Percentiles rank a stretch among this genome's conserved stretches.
phyloP scores from a whole-genome alignment of 139 green algal genomes.

The Klebsormidium nitens region DNA sequence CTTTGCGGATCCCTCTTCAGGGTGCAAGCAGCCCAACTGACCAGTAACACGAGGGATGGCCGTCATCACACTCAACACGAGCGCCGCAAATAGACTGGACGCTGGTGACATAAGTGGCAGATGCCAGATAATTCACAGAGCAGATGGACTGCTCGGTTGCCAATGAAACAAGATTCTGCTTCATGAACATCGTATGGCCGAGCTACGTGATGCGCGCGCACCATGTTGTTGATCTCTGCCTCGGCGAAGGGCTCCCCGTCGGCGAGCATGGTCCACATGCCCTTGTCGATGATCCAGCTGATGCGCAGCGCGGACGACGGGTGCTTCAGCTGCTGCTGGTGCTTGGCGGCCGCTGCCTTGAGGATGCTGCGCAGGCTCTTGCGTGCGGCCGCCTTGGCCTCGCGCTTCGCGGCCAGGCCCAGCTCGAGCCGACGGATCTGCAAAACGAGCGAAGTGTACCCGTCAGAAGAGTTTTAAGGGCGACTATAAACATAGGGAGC shows the following conservation, averaged over 20 bases:
- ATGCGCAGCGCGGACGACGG: slow-evolving; percentile 13
- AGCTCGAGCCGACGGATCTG: slow-evolving; percentile 17
- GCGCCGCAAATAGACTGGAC: too few relatives aligned
- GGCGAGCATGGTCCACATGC: slow-evolving; percentile 6
- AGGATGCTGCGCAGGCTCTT: not conserved
- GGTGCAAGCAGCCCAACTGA: too few relatives aligned
- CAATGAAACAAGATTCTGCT: not conserved
- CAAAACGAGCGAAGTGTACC: too few relatives aligned
- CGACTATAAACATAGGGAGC: too few relatives aligned
- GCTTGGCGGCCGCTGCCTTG: slow-evolving; percentile 2
- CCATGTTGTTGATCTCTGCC: slow-evolving; percentile 11
- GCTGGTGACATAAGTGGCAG: too few relatives aligned
- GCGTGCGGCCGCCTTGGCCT: not conserved
- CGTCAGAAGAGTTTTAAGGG: too few relatives aligned
- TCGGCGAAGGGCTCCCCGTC: slow-evolving; percentile 19
- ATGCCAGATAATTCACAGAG: too few relatives aligned
- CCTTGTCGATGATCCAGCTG: slow-evolving; percentile 11
- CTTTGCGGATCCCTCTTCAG: too few relatives aligned
- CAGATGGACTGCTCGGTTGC: too few relatives aligned
- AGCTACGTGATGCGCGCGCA: not conserved
- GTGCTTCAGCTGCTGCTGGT: slow-evolving; percentile 21
- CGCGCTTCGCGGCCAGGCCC: not conserved
- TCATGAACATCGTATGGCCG: not conserved
- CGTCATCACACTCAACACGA: too few relatives aligned
- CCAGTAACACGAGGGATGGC: too few relatives aligned